Percentiles rank a stretch among this genome's conserved stretches.
phyloP scores from a whole-genome alignment of 1,284 basidiomycete species.

The Vanrija humicola region DNA sequence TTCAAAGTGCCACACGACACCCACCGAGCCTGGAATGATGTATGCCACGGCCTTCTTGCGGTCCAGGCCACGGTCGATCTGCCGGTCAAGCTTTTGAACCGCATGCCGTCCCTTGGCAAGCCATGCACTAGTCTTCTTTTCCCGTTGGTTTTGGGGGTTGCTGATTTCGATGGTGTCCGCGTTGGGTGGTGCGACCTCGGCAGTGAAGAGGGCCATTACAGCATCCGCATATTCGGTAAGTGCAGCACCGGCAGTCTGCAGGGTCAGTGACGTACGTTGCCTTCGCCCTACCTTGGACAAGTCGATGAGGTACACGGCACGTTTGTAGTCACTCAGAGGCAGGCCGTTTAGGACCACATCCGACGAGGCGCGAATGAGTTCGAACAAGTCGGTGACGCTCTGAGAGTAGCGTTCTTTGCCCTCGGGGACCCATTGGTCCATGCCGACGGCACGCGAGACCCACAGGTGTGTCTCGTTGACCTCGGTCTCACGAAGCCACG shows the following conservation, averaged over 20 bases:
- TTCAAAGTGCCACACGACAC: neutral
- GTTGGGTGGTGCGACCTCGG: slow-evolving; percentile 32
- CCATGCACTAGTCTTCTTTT: slow-evolving; percentile 46
- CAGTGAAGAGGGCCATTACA: slow-evolving; percentile 38
- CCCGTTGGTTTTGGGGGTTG: slow-evolving; percentile 19
- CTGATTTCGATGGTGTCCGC: slow-evolving; percentile 2
- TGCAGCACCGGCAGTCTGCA: slow-evolving; percentile 32
- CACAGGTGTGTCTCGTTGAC: slow-evolving; percentile 43
- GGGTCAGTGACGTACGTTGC: slow-evolving; percentile 22
- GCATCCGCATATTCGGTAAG: slow-evolving; percentile 44
- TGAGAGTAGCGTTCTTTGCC: slow-evolving; percentile 42
- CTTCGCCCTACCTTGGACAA: slow-evolving; percentile 27
- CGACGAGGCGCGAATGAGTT: slow-evolving; percentile 41
- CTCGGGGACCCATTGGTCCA: slow-evolving; percentile 49
- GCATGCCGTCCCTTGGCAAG: slow-evolving; percentile 47
- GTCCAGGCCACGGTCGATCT: slow-evolving; percentile 15
- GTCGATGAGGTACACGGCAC: slow-evolving; percentile 48
- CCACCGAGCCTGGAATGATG: slow-evolving; percentile 16
- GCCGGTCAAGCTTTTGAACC: slow-evolving; percentile 41
- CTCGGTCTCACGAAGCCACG: slow-evolving; percentile 46
- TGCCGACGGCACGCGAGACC: slow-evolving; percentile 45
- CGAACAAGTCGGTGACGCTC: slow-evolving; percentile 47
- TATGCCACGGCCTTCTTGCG: slow-evolving; percentile 2
- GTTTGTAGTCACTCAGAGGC: slow-evolving; percentile 44
- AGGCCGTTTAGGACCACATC: slow-evolving; percentile 39